Base-by-base conservation (phyloP, 75 land plant genomes). In the Selaginella moellendorffii region DNA sequence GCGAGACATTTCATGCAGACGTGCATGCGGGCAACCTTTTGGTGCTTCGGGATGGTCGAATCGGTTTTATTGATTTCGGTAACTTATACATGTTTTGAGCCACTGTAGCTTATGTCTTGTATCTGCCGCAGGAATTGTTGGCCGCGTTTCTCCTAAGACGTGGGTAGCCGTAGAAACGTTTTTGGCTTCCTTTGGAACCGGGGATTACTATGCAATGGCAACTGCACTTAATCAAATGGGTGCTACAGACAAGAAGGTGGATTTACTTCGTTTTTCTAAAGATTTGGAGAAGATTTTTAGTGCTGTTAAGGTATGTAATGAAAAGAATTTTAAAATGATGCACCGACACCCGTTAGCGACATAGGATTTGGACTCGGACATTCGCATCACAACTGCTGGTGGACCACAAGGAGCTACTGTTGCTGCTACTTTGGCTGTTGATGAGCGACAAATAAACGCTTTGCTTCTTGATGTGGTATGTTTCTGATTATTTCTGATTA, bases 31-130 rank as follows among this genome's bases (percentile, higher is more conserved):
- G 99, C 31, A 95, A 95, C 69, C 72, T 95, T 69, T 81, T 96
- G 88, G 63, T 84, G 59, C 83, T 95, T 31, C 78, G 74, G 75
- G 99, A 95, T 78, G 96, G 99, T 24, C 90, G 99, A 19, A 81
- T 95, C 65, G 99, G 99, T 0, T 95, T 95, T 72, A 89, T 89
- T 79, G 96, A 95, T 74, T 95, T 95, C 78, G 99, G 99, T 95
- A 54, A 68, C 14, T 36, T 36, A 36, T 36, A 36, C 46, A 36
- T 36, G 46, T 36, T 36, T 36, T 36, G 10, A 36, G 46, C n/a
- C n/a, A n/a, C n/a, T n/a, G n/a, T n/a, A n/a, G n/a, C n/a, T n/a
- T n/a, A n/a, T n/a, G n/a, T n/a, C n/a, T n/a, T n/a, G n/a, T n/a
- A n/a, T n/a, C n/a, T n/a, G n/a, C 30, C 69, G 29, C 76, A 93